Evolutionary conservation across 169 alveolate genomes (phyloP), one percentile per base, ranked within the genome.

Genomic region (Cryptosporidium muris): DNA sequence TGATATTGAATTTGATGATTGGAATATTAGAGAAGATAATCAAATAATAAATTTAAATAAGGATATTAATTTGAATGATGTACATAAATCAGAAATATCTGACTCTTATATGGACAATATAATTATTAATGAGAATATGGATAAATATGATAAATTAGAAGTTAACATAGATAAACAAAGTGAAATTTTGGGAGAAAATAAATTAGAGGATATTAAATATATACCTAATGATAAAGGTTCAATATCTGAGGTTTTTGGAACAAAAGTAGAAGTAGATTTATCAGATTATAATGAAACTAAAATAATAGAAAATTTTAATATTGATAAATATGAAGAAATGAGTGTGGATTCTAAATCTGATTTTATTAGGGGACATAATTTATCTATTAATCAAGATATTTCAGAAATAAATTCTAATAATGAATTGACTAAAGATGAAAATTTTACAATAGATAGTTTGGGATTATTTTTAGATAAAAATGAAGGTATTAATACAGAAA

Each of bases 201-300:
- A 14, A 43, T 40, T 68, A 51, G 8, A 52, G 80, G 16, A n/a
- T 82, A 11, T 40, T 82, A 16, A 82, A 82, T 40, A 82, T 74
- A 49, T 82, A 81, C 47, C 74, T 82, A 43, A 65, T 82, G 80
- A 82, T 85, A 82, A 82, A 58, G 89, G 8, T 58, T 82, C 64
- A 74, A 64, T 48, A 56, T 63, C 42, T 82, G 52, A 65, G 25
- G 25, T 25, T 25, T 52, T 66, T 66, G 68, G 36, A 34, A 51
- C 48, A 42, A 16, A 25, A 12, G 63, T 52, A 6, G 63, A 62
- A 52, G 74, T 62, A 56, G 52, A 45, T 62, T 40, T 89, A 60
- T 56, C 89, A 64, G 45, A 68, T 66, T 89, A 81, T 66, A 64
- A 63, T 42, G 81, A 82, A 81, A 81, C 80, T 51, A 81, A 81